These are phyloP conservation scores for Capniomyces stellatus DNA, from an alignment of 371 early-diverging fungal species.

Conservation along the genomic window DNA sequence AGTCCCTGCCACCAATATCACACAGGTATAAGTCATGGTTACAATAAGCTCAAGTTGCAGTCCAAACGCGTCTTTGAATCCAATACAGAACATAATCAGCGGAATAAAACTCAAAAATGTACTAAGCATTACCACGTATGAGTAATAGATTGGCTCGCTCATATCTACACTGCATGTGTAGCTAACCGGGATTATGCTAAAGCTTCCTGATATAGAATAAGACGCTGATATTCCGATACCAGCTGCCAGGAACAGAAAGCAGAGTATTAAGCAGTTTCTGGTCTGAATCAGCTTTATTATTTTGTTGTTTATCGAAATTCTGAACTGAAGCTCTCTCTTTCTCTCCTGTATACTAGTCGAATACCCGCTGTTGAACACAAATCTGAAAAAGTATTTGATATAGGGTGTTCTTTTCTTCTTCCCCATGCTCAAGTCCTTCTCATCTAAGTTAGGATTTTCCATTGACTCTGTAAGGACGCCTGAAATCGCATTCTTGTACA, in stretches of 20 bases:
- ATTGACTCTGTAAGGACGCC: neutral
- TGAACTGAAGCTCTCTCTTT: neutral
- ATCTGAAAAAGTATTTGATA: neutral
- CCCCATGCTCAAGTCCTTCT: neutral
- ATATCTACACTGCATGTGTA: constrained; percentile 1
- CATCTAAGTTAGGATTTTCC: neutral
- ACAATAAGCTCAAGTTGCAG: constrained; percentile 4
- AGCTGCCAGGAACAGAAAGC: neutral
- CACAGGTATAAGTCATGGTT: neutral
- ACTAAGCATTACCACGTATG: neutral
- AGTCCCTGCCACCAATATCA: neutral
- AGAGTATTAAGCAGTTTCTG: neutral
- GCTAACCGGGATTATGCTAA: neutral
- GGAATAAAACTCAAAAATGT: neutral
- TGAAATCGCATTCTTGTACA: neutral
- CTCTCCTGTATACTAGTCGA: neutral
- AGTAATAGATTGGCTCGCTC: neutral
- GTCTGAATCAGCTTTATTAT: neutral
- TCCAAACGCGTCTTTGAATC: constrained; percentile 6
- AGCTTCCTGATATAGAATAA: neutral
- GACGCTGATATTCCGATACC: neutral
- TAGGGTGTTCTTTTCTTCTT: no score
- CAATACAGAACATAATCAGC: constrained; percentile 1
- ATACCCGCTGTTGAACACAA: neutral
- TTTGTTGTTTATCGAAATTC: neutral